These are phyloP conservation scores for Talaromyces sp. DNA, from an alignment of 2,329 filamentous ascomycete genomes.

Conservation along the genomic window DNA sequence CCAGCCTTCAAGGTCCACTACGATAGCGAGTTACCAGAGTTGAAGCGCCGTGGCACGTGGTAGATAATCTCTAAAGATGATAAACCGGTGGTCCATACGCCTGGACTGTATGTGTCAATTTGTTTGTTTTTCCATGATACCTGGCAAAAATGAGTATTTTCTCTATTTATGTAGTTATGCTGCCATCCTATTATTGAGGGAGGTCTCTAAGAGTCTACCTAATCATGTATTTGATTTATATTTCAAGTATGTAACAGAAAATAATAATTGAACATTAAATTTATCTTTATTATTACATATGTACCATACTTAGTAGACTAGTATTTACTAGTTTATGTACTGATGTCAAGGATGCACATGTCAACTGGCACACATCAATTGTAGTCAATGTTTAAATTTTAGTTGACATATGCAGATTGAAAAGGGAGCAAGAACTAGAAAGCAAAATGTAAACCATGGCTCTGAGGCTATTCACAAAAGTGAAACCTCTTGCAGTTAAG, in stretches of 20 bases:
- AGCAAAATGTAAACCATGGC: too few relatives aligned
- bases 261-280: not conserved
- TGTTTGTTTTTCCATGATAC: not conserved
- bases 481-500: too few relatives aligned
- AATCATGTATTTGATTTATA: not conserved
- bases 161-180: not conserved
- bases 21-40: constrained; percentile 29
- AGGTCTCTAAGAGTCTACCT: not conserved
- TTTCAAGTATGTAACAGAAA: not conserved
- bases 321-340: too few relatives aligned
- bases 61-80: not conserved
- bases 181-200: not conserved
- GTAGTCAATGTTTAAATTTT: too few relatives aligned
- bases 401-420: too few relatives aligned
- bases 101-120: not conserved
- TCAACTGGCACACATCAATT: too few relatives aligned
- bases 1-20: constrained; percentile 41
- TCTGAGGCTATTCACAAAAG: too few relatives aligned
- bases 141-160: not conserved
- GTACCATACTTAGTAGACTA: too few relatives aligned
- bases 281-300: not conserved
- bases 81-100: not conserved
- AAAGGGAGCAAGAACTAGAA: too few relatives aligned
- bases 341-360: too few relatives aligned
- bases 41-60: constrained; percentile 4